These are phyloP conservation scores for Neopestalotiopsis rosae DNA, from an alignment of 2,329 filamentous ascomycete species.

Conservation along the genomic window DNA sequence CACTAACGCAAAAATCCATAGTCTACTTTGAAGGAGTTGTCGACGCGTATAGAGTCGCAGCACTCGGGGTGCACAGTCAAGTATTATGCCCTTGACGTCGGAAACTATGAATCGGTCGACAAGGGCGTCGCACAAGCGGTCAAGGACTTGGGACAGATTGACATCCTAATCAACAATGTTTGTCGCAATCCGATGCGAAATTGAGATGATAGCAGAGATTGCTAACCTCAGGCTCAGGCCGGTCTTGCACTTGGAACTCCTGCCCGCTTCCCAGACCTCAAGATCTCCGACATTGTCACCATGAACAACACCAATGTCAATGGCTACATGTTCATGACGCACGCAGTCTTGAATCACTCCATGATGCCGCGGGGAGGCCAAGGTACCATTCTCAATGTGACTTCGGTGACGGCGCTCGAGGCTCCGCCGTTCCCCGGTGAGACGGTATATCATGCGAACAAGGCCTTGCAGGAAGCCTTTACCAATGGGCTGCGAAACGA, in stretches of 20 bases:
- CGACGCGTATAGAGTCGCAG: slow-evolving; percentile 25
- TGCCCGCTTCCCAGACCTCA: slow-evolving; percentile 44
- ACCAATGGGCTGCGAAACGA: slow-evolving; percentile 55
- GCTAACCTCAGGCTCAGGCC: slow-evolving; percentile 31
- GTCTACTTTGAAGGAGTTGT: slow-evolving; percentile 28
- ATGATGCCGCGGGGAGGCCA: slow-evolving; percentile 41
- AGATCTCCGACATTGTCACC: slow-evolving; percentile 44
- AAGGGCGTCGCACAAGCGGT: slow-evolving; percentile 36
- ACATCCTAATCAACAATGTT: slow-evolving; percentile 52
- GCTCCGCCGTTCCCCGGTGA: slow-evolving; percentile 54
- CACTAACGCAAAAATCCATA: not conserved
- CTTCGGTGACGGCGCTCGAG: slow-evolving; percentile 51
- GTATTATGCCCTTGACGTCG: slow-evolving; percentile 34
- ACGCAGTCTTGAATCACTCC: slow-evolving; percentile 48
- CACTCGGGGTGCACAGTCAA: slow-evolving; percentile 18
- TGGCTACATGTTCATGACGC: slow-evolving; percentile 50
- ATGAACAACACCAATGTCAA: slow-evolving; percentile 55
- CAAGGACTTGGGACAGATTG: slow-evolving; percentile 41
- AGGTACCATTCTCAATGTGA: slow-evolving; percentile 54
- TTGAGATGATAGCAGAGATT: not conserved
- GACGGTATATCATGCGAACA: slow-evolving; percentile 53
- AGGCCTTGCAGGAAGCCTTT: slow-evolving; percentile 53
- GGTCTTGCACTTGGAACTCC: slow-evolving; percentile 54
- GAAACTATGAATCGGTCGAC: slow-evolving; percentile 36
- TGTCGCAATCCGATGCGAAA: not conserved